Base-by-base conservation (phyloP, 768 basidiomycete genomes). In the Saitozyma sp. region DNA sequence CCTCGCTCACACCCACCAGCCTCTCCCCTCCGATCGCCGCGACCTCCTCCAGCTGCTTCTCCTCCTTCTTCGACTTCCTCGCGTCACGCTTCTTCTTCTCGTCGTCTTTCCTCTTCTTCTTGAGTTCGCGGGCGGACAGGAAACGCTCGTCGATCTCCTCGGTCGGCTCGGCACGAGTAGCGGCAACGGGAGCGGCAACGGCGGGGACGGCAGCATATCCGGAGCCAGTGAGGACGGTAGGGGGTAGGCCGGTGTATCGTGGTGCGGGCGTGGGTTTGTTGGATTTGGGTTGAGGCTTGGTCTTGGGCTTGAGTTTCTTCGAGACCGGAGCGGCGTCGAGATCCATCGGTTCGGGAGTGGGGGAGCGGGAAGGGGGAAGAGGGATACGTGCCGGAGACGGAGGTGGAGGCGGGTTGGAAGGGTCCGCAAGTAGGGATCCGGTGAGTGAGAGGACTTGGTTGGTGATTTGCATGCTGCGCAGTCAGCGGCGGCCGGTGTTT, bases 391-490 rank as follows among this genome's bases (percentile, higher is more conserved):
- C 41, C 43, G 63, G n/a, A 29, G 9, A 39, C 38, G 70, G 70
- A 16, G 61, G 55, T 11, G 70, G 63, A 9, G 69, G 73, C 6
- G 74, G 68, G 51, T 65, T 73, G 43, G 68, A 54, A 50, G 70
- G 70, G 63, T 70, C 70, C 20, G 59, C 20, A 0, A 73, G 62
- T 13, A 71, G 67, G 19, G 68, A 74, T 19, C 92, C 92, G 39
- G 90, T 83, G 11, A 96, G 80, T 2, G 92, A 94, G 17, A 96
- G 81, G 91, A 95, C 94, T 74, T 94, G 89, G 73, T 96, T 94
- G 40, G 92, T 91, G 41, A 93, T 86, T 13, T 88, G 92, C 62
- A 93, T 77, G 29, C 93, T 96, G 72, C 17, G 39, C 9, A 54
- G 9, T 58, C 29, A 61, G 45, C 19, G 50, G 29, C 29, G 29